Evolutionary conservation across 805 yeast genomes (phyloP).

Genomic region (Grigorovia yakushimaensis): DNA sequence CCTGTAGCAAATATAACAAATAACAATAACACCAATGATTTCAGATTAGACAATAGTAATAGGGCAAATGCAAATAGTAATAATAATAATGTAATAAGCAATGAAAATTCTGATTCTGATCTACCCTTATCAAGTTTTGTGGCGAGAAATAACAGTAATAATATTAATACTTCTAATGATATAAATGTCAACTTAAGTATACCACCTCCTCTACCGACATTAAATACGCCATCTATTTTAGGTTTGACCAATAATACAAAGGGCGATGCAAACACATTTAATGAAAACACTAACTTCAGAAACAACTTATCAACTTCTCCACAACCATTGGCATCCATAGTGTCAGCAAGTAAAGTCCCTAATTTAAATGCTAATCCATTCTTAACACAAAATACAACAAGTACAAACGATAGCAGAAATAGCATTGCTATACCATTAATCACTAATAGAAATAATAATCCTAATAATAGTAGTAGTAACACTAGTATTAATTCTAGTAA

Average conservation of each 20-base stretch:
- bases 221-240: background rate
- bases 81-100: background rate
- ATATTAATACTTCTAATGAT: background rate
- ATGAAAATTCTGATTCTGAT: conserved; percentile 5
- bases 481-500: background rate
- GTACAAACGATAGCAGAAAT: background rate
- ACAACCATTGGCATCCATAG: background rate
- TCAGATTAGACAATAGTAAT: background rate
- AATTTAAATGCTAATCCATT: background rate
- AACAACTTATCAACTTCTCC: background rate
- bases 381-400: background rate
- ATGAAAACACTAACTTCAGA: background rate
- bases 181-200: background rate
- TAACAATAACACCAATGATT: background rate
- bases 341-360: background rate
- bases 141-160: background rate
- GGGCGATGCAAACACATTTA: background rate
- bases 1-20: background rate
- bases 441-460: background rate
- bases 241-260: background rate
- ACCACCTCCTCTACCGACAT: conserved; percentile 2
- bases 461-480: background rate
- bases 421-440: background rate
- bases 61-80: background rate
- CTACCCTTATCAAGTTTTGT: conserved; percentile 5